Evolutionary conservation across 202 grass and related monocot species (phyloP), one percentile per base, ranked within the genome.

Genomic region (Panicum hallii): DNA sequence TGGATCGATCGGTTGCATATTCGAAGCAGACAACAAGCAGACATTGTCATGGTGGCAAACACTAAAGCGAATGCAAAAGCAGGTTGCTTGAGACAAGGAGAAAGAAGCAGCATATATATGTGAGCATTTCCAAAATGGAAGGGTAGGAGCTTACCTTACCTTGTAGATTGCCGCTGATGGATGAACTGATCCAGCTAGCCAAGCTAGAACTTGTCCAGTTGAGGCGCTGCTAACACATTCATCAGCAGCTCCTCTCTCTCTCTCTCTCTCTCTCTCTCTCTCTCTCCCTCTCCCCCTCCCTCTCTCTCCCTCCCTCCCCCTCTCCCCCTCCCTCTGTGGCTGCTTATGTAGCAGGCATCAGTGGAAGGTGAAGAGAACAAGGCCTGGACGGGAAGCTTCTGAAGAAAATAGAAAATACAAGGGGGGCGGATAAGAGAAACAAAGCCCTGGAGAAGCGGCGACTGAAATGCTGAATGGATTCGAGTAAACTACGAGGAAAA

Each of bases 21-120:
- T 32, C 12, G 41, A 69, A 69, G 16, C 66, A 68, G 64, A 34
- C 7, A 65, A 38, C 26, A 38, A 17, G 32, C 30, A 41, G 22
- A 70, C n/a, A 15, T 26, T 23, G 49, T 72, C 69, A 49, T 9
- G 11, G 45, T 9, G 11, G 45, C 22, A 30, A 72, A n/a, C 41
- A 69, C 4, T 22, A 43, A 19, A 43, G 16, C 63, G 43, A 44
- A 11, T 70, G 41, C 67, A 45, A 44, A 70, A 70, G 67, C 41
- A 45, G 40, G 40, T 68, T n/a, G 19, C 65, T 68, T 43, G 40
- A n/a, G 65, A 42, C 40, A 67, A 68, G 65, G 65, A n/a, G 65
- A n/a, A 66, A 67, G 63, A 68, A 68, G 19, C 40, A 38, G 36
- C 36, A 4, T 38, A 43, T 68, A 42, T 36, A 9, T 43, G 2